phyloP scores from a whole-genome alignment of 1,139 yeast genomes.

The Saccharomyces hybrid region DNA sequence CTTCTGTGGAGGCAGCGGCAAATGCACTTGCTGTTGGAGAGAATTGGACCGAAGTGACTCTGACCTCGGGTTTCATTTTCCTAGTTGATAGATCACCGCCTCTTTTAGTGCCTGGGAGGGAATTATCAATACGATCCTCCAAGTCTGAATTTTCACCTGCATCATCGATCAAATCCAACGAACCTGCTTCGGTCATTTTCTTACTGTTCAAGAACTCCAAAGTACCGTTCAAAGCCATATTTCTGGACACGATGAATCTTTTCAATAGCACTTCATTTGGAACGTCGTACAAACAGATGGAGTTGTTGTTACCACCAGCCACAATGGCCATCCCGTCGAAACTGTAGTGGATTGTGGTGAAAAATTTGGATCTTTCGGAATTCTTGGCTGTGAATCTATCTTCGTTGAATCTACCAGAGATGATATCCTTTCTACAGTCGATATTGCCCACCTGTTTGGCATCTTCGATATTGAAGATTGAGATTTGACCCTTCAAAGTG shows the following conservation, averaged over 20 bases:
- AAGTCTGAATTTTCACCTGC: slow-evolving; percentile 81
- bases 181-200: slow-evolving; percentile 82
- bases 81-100: slow-evolving; percentile 78
- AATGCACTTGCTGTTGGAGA: slow-evolving; percentile 90
- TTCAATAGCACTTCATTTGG: slow-evolving; percentile 77
- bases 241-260: slow-evolving; percentile 76
- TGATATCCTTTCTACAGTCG: slow-evolving; percentile 79
- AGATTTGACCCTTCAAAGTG: slow-evolving; percentile 80
- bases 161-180: slow-evolving; percentile 71
- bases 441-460: slow-evolving; percentile 77
- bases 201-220: slow-evolving; percentile 68
- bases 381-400: slow-evolving; percentile 79
- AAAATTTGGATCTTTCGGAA: slow-evolving; percentile 76
- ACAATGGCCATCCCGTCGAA: slow-evolving; percentile 82
- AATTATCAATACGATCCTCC: slow-evolving; percentile 69
- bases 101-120: slow-evolving; percentile 81
- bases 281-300: slow-evolving; percentile 84
- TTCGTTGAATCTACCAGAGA: slow-evolving; percentile 77
- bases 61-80: slow-evolving; percentile 66
- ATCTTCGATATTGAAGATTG: slow-evolving; percentile 74
- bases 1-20: slow-evolving; percentile 96
- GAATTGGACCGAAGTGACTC: slow-evolving; percentile 69
- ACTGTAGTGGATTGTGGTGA: slow-evolving; percentile 75
- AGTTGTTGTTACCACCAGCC: slow-evolving; percentile 91
- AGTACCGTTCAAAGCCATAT: slow-evolving; percentile 91